These are phyloP conservation scores for Phytophthora ohioensis DNA, from an alignment of 352 stramenopile species.

Conservation along the genomic window DNA sequence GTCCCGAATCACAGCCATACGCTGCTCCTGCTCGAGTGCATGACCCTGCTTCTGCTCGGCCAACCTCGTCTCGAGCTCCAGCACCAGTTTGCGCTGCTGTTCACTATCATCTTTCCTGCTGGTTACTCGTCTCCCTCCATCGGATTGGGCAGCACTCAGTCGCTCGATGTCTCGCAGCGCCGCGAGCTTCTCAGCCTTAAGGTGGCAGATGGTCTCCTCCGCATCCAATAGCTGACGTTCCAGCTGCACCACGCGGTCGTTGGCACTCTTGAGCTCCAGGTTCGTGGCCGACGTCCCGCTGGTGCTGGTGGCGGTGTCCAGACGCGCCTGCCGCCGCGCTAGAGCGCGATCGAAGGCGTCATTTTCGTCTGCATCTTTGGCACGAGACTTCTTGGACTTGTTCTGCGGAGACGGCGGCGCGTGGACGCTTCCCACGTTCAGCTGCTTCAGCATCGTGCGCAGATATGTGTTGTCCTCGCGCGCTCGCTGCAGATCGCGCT, in stretches of 20 bases:
- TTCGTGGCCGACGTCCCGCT: slow-evolving; percentile 3
- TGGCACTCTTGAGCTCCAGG: slow-evolving; percentile 60
- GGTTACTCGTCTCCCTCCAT: neutral
- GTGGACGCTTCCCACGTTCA: slow-evolving; percentile 12
- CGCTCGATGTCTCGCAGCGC: slow-evolving; percentile 64
- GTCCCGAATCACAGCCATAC: slow-evolving; percentile 68
- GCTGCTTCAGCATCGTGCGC: slow-evolving; percentile 32
- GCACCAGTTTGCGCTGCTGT: slow-evolving; percentile 37
- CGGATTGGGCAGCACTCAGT: slow-evolving; percentile 33
- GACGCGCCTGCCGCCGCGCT: slow-evolving; percentile 28
- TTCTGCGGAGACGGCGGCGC: neutral
- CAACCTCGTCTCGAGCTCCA: slow-evolving; percentile 55
- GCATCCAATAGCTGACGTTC: slow-evolving; percentile 67
- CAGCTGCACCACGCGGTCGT: slow-evolving; percentile 61
- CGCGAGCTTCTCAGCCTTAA: slow-evolving; percentile 75
- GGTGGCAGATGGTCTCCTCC: slow-evolving; percentile 80
- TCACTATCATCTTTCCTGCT: slow-evolving; percentile 12
- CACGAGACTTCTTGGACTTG: neutral
- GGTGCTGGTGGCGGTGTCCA: slow-evolving; percentile 12
- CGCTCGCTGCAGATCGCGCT: slow-evolving; percentile 42
- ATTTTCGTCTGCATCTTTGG: slow-evolving; percentile 17
- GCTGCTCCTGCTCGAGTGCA: slow-evolving; percentile 56
- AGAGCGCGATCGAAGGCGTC: slow-evolving; percentile 28
- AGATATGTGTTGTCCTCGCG: slow-evolving; percentile 44
- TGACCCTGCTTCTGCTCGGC: slow-evolving; percentile 44